Evolutionary conservation across 805 yeast genomes (phyloP), one percentile per base, ranked within the genome.

Genomic region (Metschnikowia lunata): DNA sequence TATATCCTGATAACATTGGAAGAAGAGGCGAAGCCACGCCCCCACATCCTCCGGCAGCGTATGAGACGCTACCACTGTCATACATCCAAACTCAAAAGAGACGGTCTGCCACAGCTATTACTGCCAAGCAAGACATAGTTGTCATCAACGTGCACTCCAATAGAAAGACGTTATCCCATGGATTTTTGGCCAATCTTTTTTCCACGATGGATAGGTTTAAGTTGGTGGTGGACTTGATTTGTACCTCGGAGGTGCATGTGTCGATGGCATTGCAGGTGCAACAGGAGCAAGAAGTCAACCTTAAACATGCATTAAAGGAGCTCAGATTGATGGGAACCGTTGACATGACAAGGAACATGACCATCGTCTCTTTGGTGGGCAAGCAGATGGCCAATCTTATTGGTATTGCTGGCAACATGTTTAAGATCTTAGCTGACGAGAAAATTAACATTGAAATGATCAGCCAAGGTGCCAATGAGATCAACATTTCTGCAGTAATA

Each of bases 401-500:
- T 48, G 99, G 99, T 60, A 90, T 88, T 61, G 99, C 99, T 0
- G 97, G 97, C 37, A 83, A 88, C 54, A 91, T 91, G 96, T 93
- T 93, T 71, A 82, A 89, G 56, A 88, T 95, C 1, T 72, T 93
- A 54, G 97, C 98, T 7, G 90, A 87, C 59, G 95, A 91, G 58
- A 78, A 79, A 37, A 85, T 93, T 61, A 93, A 93, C 67, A 88
- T 93, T 56, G 99, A 93, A 67, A 93, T 93, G 99, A 93, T 93
- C 67, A 80, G 89, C 46, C 99, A 93, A 75, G 99, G 99, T 57
- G 97, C 98, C 14, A 91, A 91, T 60, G 99, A 93, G 68, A 93
- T 93, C 60, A 93, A 93, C 64, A 93, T 93, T 42, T 86, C 96
- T 30, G 95, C 97, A 52, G 99, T 93, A 42, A 88, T 93, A 49